Percentiles rank a stretch among this genome's conserved stretches.
These are phyloP conservation scores for Notholithocarpus densiflorus DNA, from an alignment of 306 rosid species.

Conservation along the genomic window DNA sequence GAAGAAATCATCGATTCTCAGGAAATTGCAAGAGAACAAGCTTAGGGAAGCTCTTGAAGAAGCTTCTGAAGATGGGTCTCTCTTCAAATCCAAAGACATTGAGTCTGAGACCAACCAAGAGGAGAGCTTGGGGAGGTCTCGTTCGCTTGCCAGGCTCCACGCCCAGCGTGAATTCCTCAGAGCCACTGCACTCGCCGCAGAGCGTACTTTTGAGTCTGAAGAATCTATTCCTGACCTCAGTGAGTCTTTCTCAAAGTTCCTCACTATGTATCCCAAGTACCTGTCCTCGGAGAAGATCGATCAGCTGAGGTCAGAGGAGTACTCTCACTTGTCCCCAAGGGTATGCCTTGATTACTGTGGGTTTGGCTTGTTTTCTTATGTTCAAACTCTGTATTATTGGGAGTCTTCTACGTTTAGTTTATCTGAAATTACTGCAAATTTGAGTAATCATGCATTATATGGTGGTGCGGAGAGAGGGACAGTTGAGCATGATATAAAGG, in stretches of 20 bases:
- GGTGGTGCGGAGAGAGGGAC: slow-evolving; percentile 93
- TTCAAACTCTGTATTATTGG: slow-evolving; percentile 89
- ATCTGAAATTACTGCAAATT: slow-evolving; percentile 94
- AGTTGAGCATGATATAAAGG: slow-evolving; percentile 76
- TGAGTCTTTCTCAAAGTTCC: slow-evolving; percentile 72
- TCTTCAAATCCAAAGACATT: slow-evolving; percentile 65
- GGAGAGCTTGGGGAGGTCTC: slow-evolving; percentile 64
- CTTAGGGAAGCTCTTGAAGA: slow-evolving; percentile 97
- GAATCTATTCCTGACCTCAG: slow-evolving; percentile 55
- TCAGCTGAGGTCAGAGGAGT: slow-evolving; percentile 76
- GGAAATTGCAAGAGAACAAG: slow-evolving; percentile 83
- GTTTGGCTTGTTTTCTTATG: slow-evolving; percentile 84
- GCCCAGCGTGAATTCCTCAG: slow-evolving; percentile 89
- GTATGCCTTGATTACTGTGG: slow-evolving; percentile 99
- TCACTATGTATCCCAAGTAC: slow-evolving; percentile 88
- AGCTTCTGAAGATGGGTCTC: slow-evolving; percentile 90
- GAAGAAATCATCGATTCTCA: slow-evolving; percentile 64
- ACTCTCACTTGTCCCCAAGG: slow-evolving; percentile 74
- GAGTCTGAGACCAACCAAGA: slow-evolving; percentile 66
- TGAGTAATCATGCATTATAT: slow-evolving; percentile 90
- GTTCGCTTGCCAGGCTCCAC: slow-evolving; percentile 81
- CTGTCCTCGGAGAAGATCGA: slow-evolving; percentile 77
- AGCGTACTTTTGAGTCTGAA: slow-evolving; percentile 65
- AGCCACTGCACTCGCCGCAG: slow-evolving; percentile 88
- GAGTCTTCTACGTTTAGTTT: slow-evolving; percentile 95